These are phyloP conservation scores for Discostella stelligeroides DNA, from an alignment of 108 stramenopile genomes.

Conservation along the genomic window DNA sequence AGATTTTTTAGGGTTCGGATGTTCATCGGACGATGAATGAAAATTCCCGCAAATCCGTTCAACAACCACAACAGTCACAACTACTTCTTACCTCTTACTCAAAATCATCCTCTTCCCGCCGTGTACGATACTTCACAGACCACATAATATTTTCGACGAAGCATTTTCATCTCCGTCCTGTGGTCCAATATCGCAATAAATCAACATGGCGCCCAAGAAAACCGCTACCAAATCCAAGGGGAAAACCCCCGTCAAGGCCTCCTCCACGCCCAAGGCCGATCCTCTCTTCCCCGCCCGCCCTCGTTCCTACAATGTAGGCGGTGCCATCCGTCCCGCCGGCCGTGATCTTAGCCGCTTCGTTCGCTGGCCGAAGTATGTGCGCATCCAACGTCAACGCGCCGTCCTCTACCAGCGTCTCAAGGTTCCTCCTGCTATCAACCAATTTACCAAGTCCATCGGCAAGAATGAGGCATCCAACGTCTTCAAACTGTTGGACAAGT, in stretches of 20 bases:
- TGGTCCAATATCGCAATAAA: neutral
- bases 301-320: slow-evolving; percentile 91
- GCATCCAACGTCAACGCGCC: slow-evolving; percentile 98
- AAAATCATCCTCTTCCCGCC: no score
- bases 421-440: slow-evolving; percentile 98
- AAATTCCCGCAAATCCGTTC: no score
- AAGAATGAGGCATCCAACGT: slow-evolving; percentile 98
- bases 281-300: slow-evolving; percentile 94
- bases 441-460: slow-evolving; percentile 96
- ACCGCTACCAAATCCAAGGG: slow-evolving; percentile 59
- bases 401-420: slow-evolving; percentile 98
- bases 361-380: slow-evolving; percentile 97
- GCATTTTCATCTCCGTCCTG: neutral
- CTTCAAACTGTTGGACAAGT: slow-evolving; percentile 97
- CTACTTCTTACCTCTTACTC: no score
- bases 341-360: slow-evolving; percentile 98
- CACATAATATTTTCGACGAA: no score
- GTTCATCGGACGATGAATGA: no score
- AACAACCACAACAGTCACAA: no score
- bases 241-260: slow-evolving; percentile 56
- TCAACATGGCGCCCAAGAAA: slow-evolving; percentile 72
- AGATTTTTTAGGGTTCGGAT: no score
- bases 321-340: slow-evolving; percentile 91
- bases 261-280: slow-evolving; percentile 77
- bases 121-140: no score